Percentiles rank a stretch among this genome's conserved stretches.
These are phyloP conservation scores for Ascochyta koolunga DNA, from an alignment of 2,329 filamentous ascomycete species.

Conservation along the genomic window DNA sequence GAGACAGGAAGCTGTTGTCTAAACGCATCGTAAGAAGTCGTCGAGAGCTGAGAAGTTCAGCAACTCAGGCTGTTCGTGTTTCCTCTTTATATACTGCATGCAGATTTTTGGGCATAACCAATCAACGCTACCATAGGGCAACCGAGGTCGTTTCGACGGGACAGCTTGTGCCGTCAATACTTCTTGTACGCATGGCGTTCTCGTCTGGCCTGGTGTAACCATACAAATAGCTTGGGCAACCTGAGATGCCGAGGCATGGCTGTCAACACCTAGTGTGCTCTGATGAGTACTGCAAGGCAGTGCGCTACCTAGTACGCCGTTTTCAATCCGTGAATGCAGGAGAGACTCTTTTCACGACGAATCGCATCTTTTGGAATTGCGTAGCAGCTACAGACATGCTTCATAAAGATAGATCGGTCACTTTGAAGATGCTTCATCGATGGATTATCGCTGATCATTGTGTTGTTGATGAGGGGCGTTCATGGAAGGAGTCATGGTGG, in stretches of 20 bases:
- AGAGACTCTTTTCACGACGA: too few relatives aligned
- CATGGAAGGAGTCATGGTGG: background rate
- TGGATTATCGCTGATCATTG: too few relatives aligned
- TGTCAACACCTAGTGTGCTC: background rate
- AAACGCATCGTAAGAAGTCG: conserved; percentile 3
- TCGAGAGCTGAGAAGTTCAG: background rate
- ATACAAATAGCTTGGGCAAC: background rate
- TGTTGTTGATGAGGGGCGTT: background rate
- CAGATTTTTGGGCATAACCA: background rate
- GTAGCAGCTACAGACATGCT: background rate
- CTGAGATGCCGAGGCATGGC: conserved; percentile 5
- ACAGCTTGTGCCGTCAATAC: conserved; percentile 7
- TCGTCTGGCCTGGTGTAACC: background rate
- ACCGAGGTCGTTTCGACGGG: conserved; percentile 2
- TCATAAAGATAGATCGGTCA: background rate
- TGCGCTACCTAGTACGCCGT: background rate
- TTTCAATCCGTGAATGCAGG: too few relatives aligned
- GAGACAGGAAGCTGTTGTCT: background rate
- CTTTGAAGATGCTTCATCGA: background rate
- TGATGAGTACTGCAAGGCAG: background rate
- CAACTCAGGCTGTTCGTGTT: background rate
- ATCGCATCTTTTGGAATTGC: background rate
- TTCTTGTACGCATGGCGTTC: background rate
- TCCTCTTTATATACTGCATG: background rate
- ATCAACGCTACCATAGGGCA: background rate